phyloP scores from a whole-genome alignment of 2,329 filamentous ascomycete species.

The Didymella keratinophila region DNA sequence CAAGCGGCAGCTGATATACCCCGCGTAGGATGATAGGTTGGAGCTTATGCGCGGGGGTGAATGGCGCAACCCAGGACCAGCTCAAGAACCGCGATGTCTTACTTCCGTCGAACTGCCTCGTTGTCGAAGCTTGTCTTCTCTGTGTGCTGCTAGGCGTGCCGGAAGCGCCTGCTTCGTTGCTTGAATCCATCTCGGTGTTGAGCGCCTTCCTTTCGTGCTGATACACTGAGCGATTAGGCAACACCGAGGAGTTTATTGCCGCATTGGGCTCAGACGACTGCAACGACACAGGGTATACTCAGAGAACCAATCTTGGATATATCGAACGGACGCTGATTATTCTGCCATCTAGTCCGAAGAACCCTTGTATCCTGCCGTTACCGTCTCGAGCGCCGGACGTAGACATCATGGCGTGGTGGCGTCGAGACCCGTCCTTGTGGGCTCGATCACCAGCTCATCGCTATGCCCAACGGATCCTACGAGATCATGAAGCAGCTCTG shows the following conservation, averaged over 20 bases:
- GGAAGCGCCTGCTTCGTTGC: background rate
- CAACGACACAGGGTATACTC: background rate
- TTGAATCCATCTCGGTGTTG: background rate
- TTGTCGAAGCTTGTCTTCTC: background rate
- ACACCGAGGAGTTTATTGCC: conserved; percentile 1
- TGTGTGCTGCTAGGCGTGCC: background rate
- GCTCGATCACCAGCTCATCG: conserved; percentile 33
- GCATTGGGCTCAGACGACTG: background rate
- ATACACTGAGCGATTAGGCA: conserved; percentile 4
- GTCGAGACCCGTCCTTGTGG: conserved; percentile 37
- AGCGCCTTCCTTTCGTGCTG: background rate
- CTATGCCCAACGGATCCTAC: conserved; percentile 33
- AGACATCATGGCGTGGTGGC: conserved; percentile 33
- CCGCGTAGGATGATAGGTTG: conserved; percentile 38
- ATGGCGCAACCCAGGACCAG: conserved; percentile 23
- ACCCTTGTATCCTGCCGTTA: background rate
- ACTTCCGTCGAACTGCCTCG: background rate
- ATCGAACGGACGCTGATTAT: background rate
- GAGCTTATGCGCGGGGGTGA: conserved; percentile 36
- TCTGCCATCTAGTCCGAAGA: background rate
- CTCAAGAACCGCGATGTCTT: conserved; percentile 13
- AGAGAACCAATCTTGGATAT: too few relatives aligned
- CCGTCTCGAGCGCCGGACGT: background rate
- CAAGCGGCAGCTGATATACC: conserved; percentile 34
- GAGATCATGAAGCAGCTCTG: conserved; percentile 35